phyloP scores from a whole-genome alignment of 805 yeast species.

The Teunomyces cretensis region DNA sequence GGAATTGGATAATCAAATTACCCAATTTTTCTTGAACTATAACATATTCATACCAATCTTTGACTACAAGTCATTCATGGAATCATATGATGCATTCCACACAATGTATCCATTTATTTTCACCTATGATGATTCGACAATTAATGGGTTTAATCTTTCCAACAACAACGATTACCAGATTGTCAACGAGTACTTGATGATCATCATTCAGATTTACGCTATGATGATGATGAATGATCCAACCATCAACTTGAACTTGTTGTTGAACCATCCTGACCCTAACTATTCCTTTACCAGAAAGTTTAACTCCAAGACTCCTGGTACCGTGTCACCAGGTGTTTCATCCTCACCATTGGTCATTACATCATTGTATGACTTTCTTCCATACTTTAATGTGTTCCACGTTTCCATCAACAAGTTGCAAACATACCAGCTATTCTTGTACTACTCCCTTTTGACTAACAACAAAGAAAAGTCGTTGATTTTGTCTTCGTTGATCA shows the following conservation, averaged over 20 bases:
- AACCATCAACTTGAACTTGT: slow-evolving; percentile 38
- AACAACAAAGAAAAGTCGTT: slow-evolving; percentile 43
- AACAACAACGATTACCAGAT: slow-evolving; percentile 42
- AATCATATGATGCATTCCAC: slow-evolving; percentile 48
- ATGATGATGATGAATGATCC: slow-evolving; percentile 54
- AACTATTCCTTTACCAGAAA: slow-evolving; percentile 18
- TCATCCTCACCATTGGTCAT: slow-evolving; percentile 19
- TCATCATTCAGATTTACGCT: slow-evolving; percentile 48
- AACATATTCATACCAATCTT: slow-evolving; percentile 55
- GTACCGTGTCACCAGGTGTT: slow-evolving; percentile 2
- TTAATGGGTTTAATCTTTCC: slow-evolving; percentile 47
- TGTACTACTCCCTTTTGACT: slow-evolving; percentile 47
- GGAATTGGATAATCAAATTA: slow-evolving; percentile 47
- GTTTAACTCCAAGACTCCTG: slow-evolving; percentile 1
- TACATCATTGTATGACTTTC: slow-evolving; percentile 43
- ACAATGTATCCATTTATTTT: slow-evolving; percentile 49
- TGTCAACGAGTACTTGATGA: slow-evolving; percentile 44
- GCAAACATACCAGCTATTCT: slow-evolving; percentile 49
- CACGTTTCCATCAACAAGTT: slow-evolving; percentile 48
- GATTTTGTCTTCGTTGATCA: slow-evolving; percentile 37
- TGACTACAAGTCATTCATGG: slow-evolving; percentile 53
- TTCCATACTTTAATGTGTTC: slow-evolving; percentile 48
- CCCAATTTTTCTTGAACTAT: slow-evolving; percentile 50
- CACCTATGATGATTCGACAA: slow-evolving; percentile 46
- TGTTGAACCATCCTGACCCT: slow-evolving; percentile 39